Conservation (phyloP, 805 yeast species). For the Pichia phayaonensis region DNA sequence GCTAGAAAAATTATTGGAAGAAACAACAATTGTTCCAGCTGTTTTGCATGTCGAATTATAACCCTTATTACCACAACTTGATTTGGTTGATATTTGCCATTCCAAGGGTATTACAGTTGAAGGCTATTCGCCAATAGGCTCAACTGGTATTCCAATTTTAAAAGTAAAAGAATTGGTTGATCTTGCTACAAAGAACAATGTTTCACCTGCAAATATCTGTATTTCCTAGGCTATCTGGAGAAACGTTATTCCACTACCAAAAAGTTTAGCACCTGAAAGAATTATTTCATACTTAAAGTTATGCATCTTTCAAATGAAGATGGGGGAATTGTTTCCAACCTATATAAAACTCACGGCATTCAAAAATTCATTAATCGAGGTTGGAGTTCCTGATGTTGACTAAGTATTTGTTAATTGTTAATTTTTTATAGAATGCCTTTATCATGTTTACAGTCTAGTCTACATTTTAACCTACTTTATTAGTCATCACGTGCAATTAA, state of each 20-base stretch:
- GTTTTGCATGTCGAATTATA: conserved; percentile 73
- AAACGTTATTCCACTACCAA: conserved; percentile 36
- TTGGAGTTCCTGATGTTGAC: conserved; percentile 5
- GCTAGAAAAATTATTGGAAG: conserved; percentile 46
- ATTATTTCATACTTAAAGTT: conserved; percentile 30
- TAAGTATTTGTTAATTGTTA: not conserved
- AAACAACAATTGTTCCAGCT: conserved; percentile 52
- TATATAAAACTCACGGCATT: not conserved
- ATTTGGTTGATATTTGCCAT: conserved; percentile 46
- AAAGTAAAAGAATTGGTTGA: conserved; percentile 34
- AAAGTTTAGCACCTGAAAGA: conserved; percentile 27
- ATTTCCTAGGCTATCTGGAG: conserved; percentile 54
- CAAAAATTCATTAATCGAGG: conserved; percentile 10
- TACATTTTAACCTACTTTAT: not conserved
- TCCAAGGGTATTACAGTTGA: conserved; percentile 50
- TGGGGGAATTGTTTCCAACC: conserved; percentile 1
- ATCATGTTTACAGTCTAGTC: not conserved
- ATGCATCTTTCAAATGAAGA: conserved; percentile 32
- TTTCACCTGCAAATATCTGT: conserved; percentile 43
- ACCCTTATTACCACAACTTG: conserved; percentile 61
- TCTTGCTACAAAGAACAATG: conserved; percentile 39
- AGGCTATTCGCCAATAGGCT: conserved; percentile 78
- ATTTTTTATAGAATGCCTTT: not conserved
- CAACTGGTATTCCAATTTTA: conserved; percentile 47
- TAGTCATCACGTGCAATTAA: conserved; percentile 12